Evolutionary conservation across 257 asterid genomes (phyloP), one percentile per base, ranked within the genome.

Genomic region (Solanum appendiculatum): DNA sequence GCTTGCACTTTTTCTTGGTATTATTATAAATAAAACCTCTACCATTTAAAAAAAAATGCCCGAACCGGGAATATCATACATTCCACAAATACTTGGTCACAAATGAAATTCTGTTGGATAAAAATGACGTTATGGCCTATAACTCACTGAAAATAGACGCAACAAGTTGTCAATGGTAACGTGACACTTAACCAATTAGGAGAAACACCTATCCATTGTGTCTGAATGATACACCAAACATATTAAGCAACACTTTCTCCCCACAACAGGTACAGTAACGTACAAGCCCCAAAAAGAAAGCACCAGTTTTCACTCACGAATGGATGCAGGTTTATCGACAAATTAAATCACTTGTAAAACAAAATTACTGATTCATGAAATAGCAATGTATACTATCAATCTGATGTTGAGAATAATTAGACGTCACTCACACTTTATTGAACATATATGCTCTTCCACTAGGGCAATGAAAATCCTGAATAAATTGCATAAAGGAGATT

Each of bases 391-490:
- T 34, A 25, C 14, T 34, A 84, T 69, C 64, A 64, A 12, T 51
- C 40, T 15, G 1, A 64, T 27, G 68, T 80, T 27, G 4, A 39
- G 37, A 36, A 80, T 63, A 87, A 37, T 81, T 36, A 20, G 21
- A 74, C 56, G 83, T 21, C 69, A 90, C 99, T 95, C 90, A 96
- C 99, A 86, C 96, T 4, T 89, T 90, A 86, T 88, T 95, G 91
- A 95, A 94, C 84, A 96, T 92, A 91, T 93, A 95, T 3, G 99
- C 99, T 90, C 94, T 94, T 88, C 99, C 98, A 87, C 95, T 91
- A 87, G 92, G 95, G 88, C 96, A 87, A 86, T 93, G 98, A 82
- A 96, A 95, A 75, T 91, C 88, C 99, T 96, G 95, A 75, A 80
- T 87, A 89, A 51, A 88, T 73, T 72, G 66, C 66, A 80, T 27